phyloP scores from a whole-genome alignment of 768 basidiomycete genomes.

The Termitomyces sp. region DNA sequence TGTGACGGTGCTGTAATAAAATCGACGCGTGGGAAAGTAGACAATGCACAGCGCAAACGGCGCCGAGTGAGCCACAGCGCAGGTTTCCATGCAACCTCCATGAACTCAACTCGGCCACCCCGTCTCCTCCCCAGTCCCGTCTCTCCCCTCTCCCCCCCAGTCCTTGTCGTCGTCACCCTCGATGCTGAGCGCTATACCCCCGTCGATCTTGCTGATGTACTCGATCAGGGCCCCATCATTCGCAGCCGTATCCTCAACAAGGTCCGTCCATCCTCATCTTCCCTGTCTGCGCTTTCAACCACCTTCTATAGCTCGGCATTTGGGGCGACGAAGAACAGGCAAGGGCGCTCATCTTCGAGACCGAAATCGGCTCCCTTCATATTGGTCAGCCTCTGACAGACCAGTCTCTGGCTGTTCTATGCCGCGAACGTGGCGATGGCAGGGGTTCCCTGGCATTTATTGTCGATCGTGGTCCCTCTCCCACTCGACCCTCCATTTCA shows the following conservation, averaged over 20 bases:
- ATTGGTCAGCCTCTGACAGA: slow-evolving; percentile 14
- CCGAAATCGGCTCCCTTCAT: slow-evolving; percentile 16
- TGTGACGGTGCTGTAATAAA: slow-evolving; percentile 12
- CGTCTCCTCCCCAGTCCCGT: slow-evolving; percentile 5
- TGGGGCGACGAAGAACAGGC: slow-evolving; percentile 10
- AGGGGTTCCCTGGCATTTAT: slow-evolving; percentile 15
- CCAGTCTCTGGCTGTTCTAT: slow-evolving; percentile 9
- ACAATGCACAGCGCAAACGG: not conserved
- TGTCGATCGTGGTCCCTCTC: slow-evolving; percentile 1
- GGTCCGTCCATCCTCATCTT: not conserved
- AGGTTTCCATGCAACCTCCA: not conserved
- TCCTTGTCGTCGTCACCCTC: slow-evolving; percentile 15
- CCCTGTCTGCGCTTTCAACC: not conserved
- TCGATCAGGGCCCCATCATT: slow-evolving; percentile 15
- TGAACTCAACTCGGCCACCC: not conserved
- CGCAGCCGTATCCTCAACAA: slow-evolving; percentile 15
- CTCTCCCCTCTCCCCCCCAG: not conserved
- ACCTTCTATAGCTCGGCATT: slow-evolving; percentile 11
- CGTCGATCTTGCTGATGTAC: slow-evolving; percentile 15
- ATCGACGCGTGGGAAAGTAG: slow-evolving; percentile 16
- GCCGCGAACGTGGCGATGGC: slow-evolving; percentile 14
- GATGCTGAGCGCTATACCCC: slow-evolving; percentile 17
- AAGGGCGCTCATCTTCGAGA: slow-evolving; percentile 15
- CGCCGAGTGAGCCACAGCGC: no score
- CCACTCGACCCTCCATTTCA: not conserved